Evolutionary conservation across 2,329 filamentous ascomycete genomes (phyloP).

Genomic region (Myriosclerotinia curreyana): DNA sequence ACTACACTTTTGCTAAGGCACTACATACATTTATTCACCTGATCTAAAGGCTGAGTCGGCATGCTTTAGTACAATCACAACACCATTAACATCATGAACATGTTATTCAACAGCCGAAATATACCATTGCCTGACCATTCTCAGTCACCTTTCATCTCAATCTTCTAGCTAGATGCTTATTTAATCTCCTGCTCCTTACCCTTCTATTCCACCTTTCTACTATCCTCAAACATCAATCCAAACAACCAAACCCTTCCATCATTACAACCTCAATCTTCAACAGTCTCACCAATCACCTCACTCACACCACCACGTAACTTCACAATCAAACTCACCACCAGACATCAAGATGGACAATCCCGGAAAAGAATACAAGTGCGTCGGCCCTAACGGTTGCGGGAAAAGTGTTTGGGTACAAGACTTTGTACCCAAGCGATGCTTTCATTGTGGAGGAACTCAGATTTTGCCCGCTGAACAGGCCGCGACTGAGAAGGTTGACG

Average conservation of each 20-base stretch:
- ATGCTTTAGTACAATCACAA: neutral
- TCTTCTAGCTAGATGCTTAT: neutral
- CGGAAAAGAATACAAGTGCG: neutral
- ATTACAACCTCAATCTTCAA: neutral
- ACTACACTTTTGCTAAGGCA: too few relatives aligned
- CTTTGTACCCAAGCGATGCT: neutral
- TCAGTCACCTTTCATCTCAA: too few relatives aligned
- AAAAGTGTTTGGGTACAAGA: conserved; percentile 1
- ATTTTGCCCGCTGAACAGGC: neutral
- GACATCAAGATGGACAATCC: neutral
- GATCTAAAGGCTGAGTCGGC: neutral
- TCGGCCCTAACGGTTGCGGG: neutral
- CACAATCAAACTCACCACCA: neutral
- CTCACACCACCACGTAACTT: neutral
- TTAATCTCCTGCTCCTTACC: neutral
- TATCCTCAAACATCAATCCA: neutral
- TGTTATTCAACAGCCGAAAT: neutral
- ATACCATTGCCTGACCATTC: neutral
- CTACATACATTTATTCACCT: too few relatives aligned
- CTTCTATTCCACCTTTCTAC: neutral
- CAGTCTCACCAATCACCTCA: too few relatives aligned
- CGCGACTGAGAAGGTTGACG: neutral
- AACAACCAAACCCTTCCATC: neutral
- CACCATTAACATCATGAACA: neutral
- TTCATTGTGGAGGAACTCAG: neutral